phyloP scores from a whole-genome alignment of 768 basidiomycete genomes.

The Suillus discolor region DNA sequence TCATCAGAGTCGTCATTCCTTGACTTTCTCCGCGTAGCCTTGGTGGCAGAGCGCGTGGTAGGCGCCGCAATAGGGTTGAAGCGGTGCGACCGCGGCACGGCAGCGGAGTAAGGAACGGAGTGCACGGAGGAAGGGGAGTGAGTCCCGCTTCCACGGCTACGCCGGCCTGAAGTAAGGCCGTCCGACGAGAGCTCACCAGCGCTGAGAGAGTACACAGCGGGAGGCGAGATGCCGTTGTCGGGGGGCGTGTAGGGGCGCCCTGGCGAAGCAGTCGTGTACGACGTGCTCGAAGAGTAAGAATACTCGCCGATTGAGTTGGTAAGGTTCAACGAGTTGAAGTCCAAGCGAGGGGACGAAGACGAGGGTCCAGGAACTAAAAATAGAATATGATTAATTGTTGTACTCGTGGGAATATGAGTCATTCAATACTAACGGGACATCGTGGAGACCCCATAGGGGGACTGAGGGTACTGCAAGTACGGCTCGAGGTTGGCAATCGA shows the following conservation, averaged over 20 bases:
- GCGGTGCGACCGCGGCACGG: conserved; percentile 74
- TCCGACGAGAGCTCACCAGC: conserved; percentile 78
- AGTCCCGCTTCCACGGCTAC: conserved; percentile 72
- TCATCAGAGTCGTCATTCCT: conserved; percentile 74
- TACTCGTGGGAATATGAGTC: not conserved
- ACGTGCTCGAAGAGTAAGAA: conserved; percentile 54
- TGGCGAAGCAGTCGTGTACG: conserved; percentile 54
- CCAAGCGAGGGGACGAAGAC: conserved; percentile 58
- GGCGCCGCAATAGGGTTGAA: conserved; percentile 71
- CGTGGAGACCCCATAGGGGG: conserved; percentile 58
- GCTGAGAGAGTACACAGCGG: conserved; percentile 70
- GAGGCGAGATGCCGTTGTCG: conserved; percentile 68
- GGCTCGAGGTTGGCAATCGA: conserved; percentile 45
- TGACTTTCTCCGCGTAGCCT: conserved; percentile 46
- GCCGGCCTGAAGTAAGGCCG: conserved; percentile 60
- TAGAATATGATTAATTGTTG: conserved; percentile 10
- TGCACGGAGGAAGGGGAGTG: conserved; percentile 51
- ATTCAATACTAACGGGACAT: conserved; percentile 58
- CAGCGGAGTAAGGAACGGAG: conserved; percentile 54
- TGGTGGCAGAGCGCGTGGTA: conserved; percentile 54
- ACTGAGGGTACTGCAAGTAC: conserved; percentile 74
- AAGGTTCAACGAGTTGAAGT: conserved; percentile 64
- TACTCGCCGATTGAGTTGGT: conserved; percentile 59
- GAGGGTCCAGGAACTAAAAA: conserved; percentile 53
- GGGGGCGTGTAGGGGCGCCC: conserved; percentile 73